Evolutionary conservation across 23 red algal species (phyloP), one percentile per base, ranked within the genome.

Genomic region (Pyropia haitanensis): DNA sequence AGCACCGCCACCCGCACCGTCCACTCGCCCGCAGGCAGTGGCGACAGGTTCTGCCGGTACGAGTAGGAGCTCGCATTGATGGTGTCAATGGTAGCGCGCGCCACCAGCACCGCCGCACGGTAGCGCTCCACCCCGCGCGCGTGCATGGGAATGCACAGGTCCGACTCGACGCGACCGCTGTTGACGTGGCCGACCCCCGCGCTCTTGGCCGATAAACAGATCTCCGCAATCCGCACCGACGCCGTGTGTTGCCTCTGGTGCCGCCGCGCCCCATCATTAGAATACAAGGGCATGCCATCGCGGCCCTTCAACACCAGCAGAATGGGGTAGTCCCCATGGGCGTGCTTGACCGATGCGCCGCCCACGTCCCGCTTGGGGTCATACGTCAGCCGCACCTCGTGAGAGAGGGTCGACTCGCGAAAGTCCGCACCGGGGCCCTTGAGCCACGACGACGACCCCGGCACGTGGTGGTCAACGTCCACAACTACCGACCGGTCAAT

Each of bases 1-100:
- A 82, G 73, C n/a, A 90, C 63, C 29, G 79, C 72, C 29, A 90
- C 68, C 9, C 86, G 70, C 29, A 90, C 75, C 18, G 86, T 81
- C 86, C 86, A 90, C 52, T 90, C 86, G 18, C 86, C 86, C 16
- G 67, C 73, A 14, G 76, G 77, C 19, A 90, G 53, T 12, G 51
- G 71, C 49, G 75, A 77, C 30, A 90, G 72, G 74, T 75, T 82
- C 39, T 82, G 72, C 7, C 86, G 60, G 67, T 90, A 90, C 51
- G 75, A 81, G 31, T 90, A 90, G 51, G 67, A 75, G 63, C 72
- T 81, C 16, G 61, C 70, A 20, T 90, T 67, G n/a, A 90, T 61
- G 12, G 74, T 64, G n/a, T 68, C 67, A 46, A 90, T 51, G 20
- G 69, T 17, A 8, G 86, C 76, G 14, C 67, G 72, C 15, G 71